Evolutionary conservation across 257 asterid species (phyloP).

Genomic region (Linderniella brevidens): DNA sequence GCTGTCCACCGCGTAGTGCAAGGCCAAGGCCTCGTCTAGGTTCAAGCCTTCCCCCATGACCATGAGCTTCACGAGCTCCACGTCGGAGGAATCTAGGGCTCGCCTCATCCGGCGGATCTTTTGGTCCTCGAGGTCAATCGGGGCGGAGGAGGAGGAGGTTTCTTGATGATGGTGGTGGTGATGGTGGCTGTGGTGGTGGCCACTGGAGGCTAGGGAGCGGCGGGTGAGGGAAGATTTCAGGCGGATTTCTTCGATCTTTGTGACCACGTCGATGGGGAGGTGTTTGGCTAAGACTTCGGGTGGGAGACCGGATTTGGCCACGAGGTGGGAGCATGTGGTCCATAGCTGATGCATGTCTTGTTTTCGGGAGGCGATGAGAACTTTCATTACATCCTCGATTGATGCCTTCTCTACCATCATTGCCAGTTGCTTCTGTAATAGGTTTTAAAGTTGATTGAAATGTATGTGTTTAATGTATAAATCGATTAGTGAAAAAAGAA

Average conservation of each 20-base stretch:
- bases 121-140: constrained; percentile 63
- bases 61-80: constrained; percentile 89
- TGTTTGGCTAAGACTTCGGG: constrained; percentile 54
- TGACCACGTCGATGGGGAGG: constrained; percentile 53
- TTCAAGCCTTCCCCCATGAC: constrained; percentile 96
- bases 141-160: constrained; percentile 9
- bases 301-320: constrained; percentile 61
- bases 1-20: constrained; percentile 72
- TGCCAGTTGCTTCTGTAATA: constrained; percentile 46
- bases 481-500: too few species aligned
- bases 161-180: constrained; percentile 37
- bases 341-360: constrained; percentile 64
- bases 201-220: constrained; percentile 34
- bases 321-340: constrained; percentile 56
- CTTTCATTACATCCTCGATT: constrained; percentile 69
- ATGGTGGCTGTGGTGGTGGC: constrained; percentile 11
- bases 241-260: constrained; percentile 55
- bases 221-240: constrained; percentile 38
- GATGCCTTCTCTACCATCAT: constrained; percentile 62
- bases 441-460: not conserved
- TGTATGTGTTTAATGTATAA: not conserved
- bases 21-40: constrained; percentile 63
- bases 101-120: constrained; percentile 76
- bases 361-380: constrained; percentile 51
- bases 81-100: constrained; percentile 84